phyloP scores from a whole-genome alignment of 768 basidiomycete species.

The Tylopilus intermedius region DNA sequence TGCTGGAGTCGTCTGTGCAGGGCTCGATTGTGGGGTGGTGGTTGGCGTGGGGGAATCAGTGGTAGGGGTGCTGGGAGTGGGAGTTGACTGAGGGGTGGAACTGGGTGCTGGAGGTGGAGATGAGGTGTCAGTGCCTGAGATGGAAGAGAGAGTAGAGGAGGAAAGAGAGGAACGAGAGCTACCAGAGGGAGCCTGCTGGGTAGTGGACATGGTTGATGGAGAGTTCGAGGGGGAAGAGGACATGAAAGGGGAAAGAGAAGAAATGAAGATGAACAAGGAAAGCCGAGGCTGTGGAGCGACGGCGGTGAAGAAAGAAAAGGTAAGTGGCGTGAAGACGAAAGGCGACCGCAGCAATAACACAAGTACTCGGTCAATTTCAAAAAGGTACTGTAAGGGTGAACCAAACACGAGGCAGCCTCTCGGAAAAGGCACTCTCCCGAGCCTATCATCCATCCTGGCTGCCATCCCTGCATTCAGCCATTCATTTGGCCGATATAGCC shows the following conservation, averaged over 20 bases:
- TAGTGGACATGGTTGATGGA: background rate
- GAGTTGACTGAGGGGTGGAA: background rate
- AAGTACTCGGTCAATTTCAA: background rate
- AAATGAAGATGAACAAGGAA: background rate
- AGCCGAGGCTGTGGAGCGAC: background rate
- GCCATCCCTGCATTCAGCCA: background rate
- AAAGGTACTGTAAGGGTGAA: background rate
- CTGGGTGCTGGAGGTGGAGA: constrained; percentile 8
- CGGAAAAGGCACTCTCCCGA: background rate
- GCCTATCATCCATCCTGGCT: background rate
- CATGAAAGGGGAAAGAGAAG: background rate
- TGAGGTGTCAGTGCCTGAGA: constrained; percentile 15
- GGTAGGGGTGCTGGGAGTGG: constrained; percentile 4
- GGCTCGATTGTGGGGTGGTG: background rate
- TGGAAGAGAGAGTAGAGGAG: background rate
- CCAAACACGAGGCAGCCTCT: background rate
- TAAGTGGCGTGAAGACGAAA: background rate
- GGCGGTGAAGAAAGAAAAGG: background rate
- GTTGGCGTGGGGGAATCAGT: background rate
- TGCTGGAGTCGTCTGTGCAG: background rate
- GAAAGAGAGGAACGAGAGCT: constrained; percentile 14
- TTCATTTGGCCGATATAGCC: background rate
- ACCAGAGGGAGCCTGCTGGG: constrained; percentile 11
- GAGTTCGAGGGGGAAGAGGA: constrained; percentile 19
- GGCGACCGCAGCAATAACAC: background rate